These are phyloP conservation scores for Russula sp. DNA, from an alignment of 768 basidiomycete species.

Conservation along the genomic window DNA sequence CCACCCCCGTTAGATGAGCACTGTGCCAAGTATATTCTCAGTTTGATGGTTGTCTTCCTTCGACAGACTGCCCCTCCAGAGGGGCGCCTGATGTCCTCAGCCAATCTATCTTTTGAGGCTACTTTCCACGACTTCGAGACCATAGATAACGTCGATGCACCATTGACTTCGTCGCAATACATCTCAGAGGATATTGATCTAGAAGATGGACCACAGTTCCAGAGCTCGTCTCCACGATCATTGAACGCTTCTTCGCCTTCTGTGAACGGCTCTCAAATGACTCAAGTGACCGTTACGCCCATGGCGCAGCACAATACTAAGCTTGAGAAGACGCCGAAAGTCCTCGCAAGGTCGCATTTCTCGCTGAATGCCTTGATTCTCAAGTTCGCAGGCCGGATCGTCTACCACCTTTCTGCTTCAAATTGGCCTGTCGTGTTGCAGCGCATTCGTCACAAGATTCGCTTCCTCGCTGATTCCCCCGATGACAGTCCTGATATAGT, in stretches of 20 bases:
- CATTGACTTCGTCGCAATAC: conserved; percentile 24
- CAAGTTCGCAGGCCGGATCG: conserved; percentile 69
- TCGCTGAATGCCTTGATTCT: conserved; percentile 58
- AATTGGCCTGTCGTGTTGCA: conserved; percentile 79
- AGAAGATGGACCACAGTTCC: not conserved
- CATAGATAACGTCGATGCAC: conserved; percentile 35
- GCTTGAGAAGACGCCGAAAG: conserved; percentile 61
- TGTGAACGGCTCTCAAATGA: conserved; percentile 23
- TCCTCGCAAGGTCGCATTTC: conserved; percentile 47
- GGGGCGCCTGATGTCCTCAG: conserved; percentile 50
- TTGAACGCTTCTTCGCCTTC: conserved; percentile 18
- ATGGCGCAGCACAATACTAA: conserved; percentile 28
- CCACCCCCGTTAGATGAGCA: conserved; percentile 72
- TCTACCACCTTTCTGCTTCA: conserved; percentile 81
- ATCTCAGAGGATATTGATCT: conserved; percentile 18
- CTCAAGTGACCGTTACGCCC: conserved; percentile 24
- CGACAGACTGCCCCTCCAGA: conserved; percentile 61
- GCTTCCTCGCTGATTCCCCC: conserved; percentile 46
- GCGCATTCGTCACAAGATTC: conserved; percentile 64
- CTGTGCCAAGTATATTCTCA: conserved; percentile 74
- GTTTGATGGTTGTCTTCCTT: conserved; percentile 77
- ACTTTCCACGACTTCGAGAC: conserved; percentile 69
- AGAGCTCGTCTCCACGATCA: conserved; percentile 4
- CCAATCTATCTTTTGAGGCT: conserved; percentile 54
- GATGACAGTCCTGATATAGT: conserved; percentile 60